phyloP scores from a whole-genome alignment of 139 green algal species.

The Chlorella sp. region DNA sequence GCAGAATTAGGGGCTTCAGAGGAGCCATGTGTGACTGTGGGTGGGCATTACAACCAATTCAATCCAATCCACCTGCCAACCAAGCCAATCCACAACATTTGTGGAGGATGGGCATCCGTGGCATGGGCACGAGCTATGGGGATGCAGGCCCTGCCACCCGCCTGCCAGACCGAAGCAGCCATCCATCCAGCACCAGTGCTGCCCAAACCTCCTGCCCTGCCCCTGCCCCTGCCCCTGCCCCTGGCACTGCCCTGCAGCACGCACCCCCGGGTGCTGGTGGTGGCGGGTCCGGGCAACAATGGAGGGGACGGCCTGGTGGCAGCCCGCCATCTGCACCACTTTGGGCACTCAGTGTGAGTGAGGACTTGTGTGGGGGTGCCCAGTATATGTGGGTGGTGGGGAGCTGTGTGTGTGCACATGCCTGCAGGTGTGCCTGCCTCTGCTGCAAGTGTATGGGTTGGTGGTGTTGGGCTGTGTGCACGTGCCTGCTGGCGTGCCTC shows the following conservation, averaged over 20 bases:
- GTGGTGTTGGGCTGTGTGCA: too few relatives aligned
- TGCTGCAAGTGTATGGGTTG: not conserved
- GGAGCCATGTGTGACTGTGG: too few relatives aligned
- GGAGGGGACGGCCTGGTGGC: slow-evolving; percentile 97
- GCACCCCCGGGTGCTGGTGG: slow-evolving; percentile 76
- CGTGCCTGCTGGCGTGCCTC: too few relatives aligned
- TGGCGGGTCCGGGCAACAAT: slow-evolving; percentile 98
- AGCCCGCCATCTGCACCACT: slow-evolving; percentile 92
- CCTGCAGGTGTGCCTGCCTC: not conserved
- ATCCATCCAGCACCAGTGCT: too few relatives aligned
- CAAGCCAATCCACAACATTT: too few relatives aligned
- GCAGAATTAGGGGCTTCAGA: too few relatives aligned
- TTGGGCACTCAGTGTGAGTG: slow-evolving; percentile 82
- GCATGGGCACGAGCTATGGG: too few relatives aligned
- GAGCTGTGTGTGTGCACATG: not conserved
- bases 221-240: not conserved
- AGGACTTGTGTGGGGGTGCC: not conserved
- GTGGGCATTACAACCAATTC: too few relatives aligned
- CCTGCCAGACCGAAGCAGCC: not conserved
- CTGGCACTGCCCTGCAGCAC: not conserved
- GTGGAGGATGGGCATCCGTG: too few relatives aligned
- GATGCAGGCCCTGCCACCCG: too few relatives aligned
- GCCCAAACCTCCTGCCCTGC: not conserved
- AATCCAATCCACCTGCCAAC: too few relatives aligned
- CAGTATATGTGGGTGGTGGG: too few relatives aligned